Base-by-base conservation (phyloP, 2,329 filamentous ascomycete species). In the Peltaster fructicola region DNA sequence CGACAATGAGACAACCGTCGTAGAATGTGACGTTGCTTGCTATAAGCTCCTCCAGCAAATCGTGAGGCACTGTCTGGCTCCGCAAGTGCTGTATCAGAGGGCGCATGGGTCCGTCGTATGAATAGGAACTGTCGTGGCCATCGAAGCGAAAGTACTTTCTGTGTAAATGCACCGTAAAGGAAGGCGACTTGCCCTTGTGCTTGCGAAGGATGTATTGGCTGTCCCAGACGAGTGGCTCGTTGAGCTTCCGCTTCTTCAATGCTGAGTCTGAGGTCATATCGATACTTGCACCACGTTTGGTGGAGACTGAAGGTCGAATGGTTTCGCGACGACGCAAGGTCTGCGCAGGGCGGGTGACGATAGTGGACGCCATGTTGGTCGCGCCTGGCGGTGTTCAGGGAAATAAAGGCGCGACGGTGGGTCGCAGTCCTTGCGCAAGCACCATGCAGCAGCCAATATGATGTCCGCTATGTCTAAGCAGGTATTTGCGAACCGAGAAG, bases 21-120 rank as follows among this genome's bases (percentile, higher is more conserved):
- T 95, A 98, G 46, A 92, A 95, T 7, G 65, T 63, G 8, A 92
- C 75, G 11, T 71, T 69, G 10, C 62, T 61, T 23, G 69, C 63
- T 14, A 72, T 63, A 27, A 98, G 68, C 37, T 85, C 75, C 23
- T 76, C 70, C 7, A 95, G 56, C 46, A 95, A 69, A 39, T 93
- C 82, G 50, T 93, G 82, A 1, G 88, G 88, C 17, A 98, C 61
- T 0, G 80, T 91, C 29, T 75, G 68, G 20, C 57, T 59, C 36
- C 65, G 65, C 22, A 95, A 51, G 48, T 92, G 82, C 37, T 90
- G 72, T 17, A 93, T 59, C 24, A 79, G 59, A 38, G 79, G 53
- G 39, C 66, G 71, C 84, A 95, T 93, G 13, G 88, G 82, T 11
- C 82, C 92, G 41, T 80, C 79, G 52, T 95, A 95, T 4, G 69